These are phyloP conservation scores for Trichophyton verrucosum DNA, from an alignment of 2,329 filamentous ascomycete genomes.

Conservation along the genomic window DNA sequence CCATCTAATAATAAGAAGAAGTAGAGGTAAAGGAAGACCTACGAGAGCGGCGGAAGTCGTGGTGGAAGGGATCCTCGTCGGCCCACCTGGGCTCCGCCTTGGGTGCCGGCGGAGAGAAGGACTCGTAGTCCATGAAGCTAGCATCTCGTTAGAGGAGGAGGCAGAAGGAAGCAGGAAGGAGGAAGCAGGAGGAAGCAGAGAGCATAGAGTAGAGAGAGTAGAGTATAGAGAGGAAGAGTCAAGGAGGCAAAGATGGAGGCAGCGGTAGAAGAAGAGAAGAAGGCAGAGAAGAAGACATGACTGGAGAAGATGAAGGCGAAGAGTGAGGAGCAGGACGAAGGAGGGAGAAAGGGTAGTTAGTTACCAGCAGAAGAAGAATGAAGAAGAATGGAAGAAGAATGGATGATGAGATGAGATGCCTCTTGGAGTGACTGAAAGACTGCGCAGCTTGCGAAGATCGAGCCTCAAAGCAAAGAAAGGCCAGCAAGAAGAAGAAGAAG, in stretches of 20 bases:
- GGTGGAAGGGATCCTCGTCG: constrained; percentile 31
- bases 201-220: background rate
- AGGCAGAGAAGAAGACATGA: constrained; percentile 7
- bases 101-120: constrained; percentile 22
- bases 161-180: too few relatives aligned
- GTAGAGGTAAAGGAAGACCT: constrained; percentile 14
- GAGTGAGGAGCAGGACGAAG: constrained; percentile 7
- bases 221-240: background rate
- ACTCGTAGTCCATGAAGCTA: constrained; percentile 23
- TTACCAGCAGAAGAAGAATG: background rate
- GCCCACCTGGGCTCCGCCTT: constrained; percentile 25
- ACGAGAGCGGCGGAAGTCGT: constrained; percentile 37
- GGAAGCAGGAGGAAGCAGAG: background rate
- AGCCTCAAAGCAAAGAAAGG: too few relatives aligned
- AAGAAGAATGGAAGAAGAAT: background rate
- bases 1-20: background rate
- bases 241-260: constrained; percentile 15
- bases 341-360: background rate
- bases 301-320: constrained; percentile 9
- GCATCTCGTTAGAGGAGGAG: background rate
- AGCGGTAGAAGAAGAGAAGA: constrained; percentile 10
- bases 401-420: background rate
- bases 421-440: background rate
- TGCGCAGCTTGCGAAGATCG: too few relatives aligned
- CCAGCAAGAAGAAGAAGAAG: too few relatives aligned